Base-by-base conservation (phyloP, 331 rosid genomes). In the Rhamnella rubrinervis region DNA sequence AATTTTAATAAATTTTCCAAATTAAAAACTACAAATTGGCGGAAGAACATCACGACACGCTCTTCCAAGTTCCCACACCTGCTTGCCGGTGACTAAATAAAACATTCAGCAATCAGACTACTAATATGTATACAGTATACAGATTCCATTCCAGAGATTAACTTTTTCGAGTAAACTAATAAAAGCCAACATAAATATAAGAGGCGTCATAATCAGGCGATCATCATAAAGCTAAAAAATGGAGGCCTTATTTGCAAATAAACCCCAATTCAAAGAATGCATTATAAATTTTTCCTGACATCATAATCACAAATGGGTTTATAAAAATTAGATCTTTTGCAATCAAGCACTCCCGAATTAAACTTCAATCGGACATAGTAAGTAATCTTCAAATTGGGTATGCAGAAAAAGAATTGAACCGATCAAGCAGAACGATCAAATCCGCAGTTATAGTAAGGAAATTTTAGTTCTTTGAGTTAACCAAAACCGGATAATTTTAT, bases 211-310 rank as follows among this genome's bases (percentile, higher is more conserved):
- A 23, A 50, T 59, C 40, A 66, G 26, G 66, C 55, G 65, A 59
- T 52, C 57, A 44, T 58, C 26, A 25, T 53, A 53, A 52, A 61
- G 39, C 11, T 52, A 23, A 75, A n/a, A 0, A 13, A 65, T 21
- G 52, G 59, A 47, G 18, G 38, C 31, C 47, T 12, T 47, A 35
- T 53, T 58, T 20, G 35, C 60, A 51, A 53, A 50, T 38, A 65
- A 46, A n/a, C 74, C 66, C 58, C 44, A 15, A 13, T 61, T 61
- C 69, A 72, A 41, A 56, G 39, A 23, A 52, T 25, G 39, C 4
- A 8, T 39, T 1, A 18, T 23, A 52, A 39, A 21, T 17, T 15
- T 19, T 7, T 63, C 58, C 20, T 53, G 49, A 44, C 19, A 6
- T 18, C 25, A n/a, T 8, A 53, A 17, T 18, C 5, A 53, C 58